Percentiles rank a stretch among this genome's conserved stretches.
Evolutionary conservation across 2,329 filamentous ascomycete genomes (phyloP).

Genomic region (Chaetomium sp.): DNA sequence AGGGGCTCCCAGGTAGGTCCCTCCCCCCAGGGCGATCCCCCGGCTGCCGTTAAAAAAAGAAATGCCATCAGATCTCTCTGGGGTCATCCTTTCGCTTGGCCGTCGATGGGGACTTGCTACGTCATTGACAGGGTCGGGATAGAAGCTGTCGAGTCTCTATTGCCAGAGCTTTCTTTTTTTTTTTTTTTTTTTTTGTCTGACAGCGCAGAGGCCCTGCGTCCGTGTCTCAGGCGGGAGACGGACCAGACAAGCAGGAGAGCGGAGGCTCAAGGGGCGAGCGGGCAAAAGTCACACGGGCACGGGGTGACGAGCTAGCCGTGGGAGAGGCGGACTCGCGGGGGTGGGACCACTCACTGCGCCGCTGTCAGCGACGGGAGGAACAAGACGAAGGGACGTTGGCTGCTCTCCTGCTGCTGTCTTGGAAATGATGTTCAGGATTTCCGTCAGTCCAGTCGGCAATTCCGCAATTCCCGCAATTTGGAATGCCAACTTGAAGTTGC

Average conservation of each 20-base stretch:
- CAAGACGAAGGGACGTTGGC: background rate
- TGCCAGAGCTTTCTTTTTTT: too few relatives aligned
- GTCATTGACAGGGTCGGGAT: constrained; percentile 5
- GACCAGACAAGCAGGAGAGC: background rate
- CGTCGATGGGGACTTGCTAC: background rate
- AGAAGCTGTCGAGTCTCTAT: too few relatives aligned
- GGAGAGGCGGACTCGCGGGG: background rate
- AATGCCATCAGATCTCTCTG: constrained; percentile 15
- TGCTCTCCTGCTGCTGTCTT: background rate
- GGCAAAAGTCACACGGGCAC: background rate
- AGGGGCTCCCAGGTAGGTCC: background rate
- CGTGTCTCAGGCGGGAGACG: background rate
- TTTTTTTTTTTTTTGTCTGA: too few relatives aligned
- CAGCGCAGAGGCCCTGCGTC: background rate
- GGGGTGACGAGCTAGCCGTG: background rate
- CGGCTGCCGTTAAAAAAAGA: constrained; percentile 25
- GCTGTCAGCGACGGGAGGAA: constrained; percentile 9
- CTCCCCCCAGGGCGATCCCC: background rate
- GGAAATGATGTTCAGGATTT: background rate
- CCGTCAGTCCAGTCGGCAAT: background rate
- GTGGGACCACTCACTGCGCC: background rate
- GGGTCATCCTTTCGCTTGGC: background rate
- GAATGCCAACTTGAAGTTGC: background rate
- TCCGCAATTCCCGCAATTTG: background rate
- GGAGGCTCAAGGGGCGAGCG: background rate